Evolutionary conservation across 169 alveolate genomes (phyloP), one percentile per base, ranked within the genome.

Genomic region (Plasmodium relictum): DNA sequence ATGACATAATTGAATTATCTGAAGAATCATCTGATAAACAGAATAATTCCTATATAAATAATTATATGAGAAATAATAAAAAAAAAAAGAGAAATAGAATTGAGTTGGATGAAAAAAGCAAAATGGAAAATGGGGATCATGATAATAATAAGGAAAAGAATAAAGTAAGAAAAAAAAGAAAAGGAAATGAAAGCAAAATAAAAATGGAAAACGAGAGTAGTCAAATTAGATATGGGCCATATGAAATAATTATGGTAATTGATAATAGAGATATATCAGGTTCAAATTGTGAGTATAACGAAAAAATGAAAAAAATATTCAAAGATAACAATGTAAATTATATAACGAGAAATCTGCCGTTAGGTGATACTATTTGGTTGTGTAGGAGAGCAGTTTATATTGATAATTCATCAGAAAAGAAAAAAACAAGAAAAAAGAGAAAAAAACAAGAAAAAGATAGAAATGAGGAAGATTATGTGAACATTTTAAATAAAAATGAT

Each of bases 291-390:
- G 92, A 92, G 76, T 88, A 87, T 73, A 72, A 83, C 68, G 89
- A 74, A 62, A 88, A 91, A 59, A 16, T 92, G 73, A 88, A 87
- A 58, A 88, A 90, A 16, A 41, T 90, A 16, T 92, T 88, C 68
- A 61, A 41, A 5, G 92, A 74, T 44, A 74, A 83, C 10, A 86
- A 73, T 22, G 72, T 91, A 61, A 58, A 72, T 18, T 66, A 80
- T 12, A 31, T 68, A 44, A 91, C 94, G 37, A 48, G 94, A 63
- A 93, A 92, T 48, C 70, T 94, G n/a, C 96, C 96, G 20, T 91
- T 94, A 45, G 96, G 96, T 22, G 96, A 94, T 58, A 93, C 92
- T 61, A 92, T 94, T 7, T 94, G 96, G 96, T 70, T 94, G n/a
- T 87, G 92, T 72, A 73, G 88, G 45, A 87, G 88, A 42, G 41